Percentiles rank a stretch among this genome's conserved stretches.
These are phyloP conservation scores for Ensete ventricosum DNA, from an alignment of 176 grass and related monocot species.

Conservation along the genomic window DNA sequence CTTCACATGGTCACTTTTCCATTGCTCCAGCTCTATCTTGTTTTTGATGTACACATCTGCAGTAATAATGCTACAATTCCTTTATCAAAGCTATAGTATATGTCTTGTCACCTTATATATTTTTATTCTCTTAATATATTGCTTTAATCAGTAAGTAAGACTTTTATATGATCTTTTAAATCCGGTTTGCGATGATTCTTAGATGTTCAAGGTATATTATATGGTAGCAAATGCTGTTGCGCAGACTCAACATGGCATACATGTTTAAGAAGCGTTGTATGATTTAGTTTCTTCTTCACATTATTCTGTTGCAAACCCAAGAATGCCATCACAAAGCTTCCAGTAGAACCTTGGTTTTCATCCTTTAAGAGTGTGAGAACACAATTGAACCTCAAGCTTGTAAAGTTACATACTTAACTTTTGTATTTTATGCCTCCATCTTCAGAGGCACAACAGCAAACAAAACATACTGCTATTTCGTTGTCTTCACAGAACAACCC, in stretches of 20 bases:
- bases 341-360: neutral
- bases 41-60: neutral
- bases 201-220: constrained; percentile 80
- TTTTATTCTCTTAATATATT: neutral
- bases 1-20: too few species aligned
- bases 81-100: neutral
- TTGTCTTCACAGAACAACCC: neutral
- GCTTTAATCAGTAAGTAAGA: neutral
- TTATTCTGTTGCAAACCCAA: neutral
- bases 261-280: constrained; percentile 31
- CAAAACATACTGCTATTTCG: neutral
- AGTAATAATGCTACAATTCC: neutral
- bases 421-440: neutral
- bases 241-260: constrained; percentile 83
- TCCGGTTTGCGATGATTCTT: constrained; percentile 63
- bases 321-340: neutral
- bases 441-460: neutral
- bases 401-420: neutral
- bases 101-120: neutral
- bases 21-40: neutral
- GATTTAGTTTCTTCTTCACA: neutral
- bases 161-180: constrained; percentile 30
- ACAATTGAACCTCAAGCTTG: neutral
- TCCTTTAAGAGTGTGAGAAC: neutral
- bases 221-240: constrained; percentile 79